phyloP scores from a whole-genome alignment of 129 eudicot genomes.

The Saussurea involucrata region DNA sequence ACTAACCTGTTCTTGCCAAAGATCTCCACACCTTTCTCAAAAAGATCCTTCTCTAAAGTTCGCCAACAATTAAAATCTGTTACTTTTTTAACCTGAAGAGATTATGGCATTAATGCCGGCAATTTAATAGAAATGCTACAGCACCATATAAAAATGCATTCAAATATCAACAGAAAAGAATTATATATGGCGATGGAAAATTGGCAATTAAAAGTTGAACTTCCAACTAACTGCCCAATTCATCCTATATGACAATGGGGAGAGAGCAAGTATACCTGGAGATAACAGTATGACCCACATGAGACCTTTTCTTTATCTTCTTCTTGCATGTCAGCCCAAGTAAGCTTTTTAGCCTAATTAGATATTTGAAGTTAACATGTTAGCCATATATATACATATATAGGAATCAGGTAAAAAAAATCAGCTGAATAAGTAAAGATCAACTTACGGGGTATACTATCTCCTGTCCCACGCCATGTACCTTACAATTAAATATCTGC shows the following conservation, averaged over 20 bases:
- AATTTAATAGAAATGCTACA: background rate
- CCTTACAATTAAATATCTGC: constrained; percentile 83
- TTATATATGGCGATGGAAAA: background rate
- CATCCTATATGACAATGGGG: background rate
- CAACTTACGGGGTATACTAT: constrained; percentile 72
- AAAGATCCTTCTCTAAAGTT: constrained; percentile 62
- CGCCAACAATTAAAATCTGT: constrained; percentile 51
- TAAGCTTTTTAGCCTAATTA: constrained; percentile 58
- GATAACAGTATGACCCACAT: constrained; percentile 68
- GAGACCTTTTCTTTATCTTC: constrained; percentile 54
- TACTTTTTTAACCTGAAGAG: constrained; percentile 5
- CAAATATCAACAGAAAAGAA: background rate
- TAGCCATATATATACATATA: background rate
- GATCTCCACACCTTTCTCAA: constrained; percentile 65
- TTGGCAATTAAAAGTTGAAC: too few relatives aligned
- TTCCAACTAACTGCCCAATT: background rate
- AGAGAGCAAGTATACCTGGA: constrained; percentile 38
- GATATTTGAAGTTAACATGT: background rate
- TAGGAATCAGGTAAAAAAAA: background rate
- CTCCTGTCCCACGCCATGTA: constrained; percentile 88
- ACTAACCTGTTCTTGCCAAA: constrained; percentile 72
- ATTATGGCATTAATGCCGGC: background rate
- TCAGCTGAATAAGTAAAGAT: background rate
- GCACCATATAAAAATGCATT: background rate
- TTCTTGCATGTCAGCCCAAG: constrained; percentile 45